Evolutionary conservation across 257 asterid species (phyloP).

Genomic region (Solanum tarapatanum): DNA sequence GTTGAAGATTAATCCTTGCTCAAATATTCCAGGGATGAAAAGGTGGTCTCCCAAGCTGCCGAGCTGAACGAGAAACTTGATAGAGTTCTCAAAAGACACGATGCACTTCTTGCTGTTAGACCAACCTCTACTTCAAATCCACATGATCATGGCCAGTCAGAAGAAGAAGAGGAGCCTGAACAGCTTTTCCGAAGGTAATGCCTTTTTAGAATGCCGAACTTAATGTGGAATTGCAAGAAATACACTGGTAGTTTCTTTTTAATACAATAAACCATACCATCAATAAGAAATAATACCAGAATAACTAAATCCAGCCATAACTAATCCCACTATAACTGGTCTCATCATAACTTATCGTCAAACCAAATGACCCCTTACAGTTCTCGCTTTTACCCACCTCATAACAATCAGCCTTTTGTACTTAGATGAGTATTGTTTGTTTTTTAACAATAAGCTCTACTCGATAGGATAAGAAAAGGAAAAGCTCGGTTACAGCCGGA

Average conservation of each 20-base stretch:
- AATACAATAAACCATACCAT: no score
- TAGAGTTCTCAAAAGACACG: conserved; percentile 62
- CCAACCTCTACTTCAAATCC: conserved; percentile 41
- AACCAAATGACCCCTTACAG: not conserved
- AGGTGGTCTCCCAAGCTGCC: conserved; percentile 46
- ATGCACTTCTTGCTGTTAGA: conserved; percentile 48
- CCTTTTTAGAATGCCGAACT: not conserved
- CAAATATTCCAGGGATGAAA: conserved; percentile 34
- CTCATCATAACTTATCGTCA: not conserved
- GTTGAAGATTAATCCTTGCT: not conserved
- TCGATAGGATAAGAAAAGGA: conserved; percentile 77
- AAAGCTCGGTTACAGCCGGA: conserved; percentile 72
- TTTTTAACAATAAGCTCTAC: not conserved
- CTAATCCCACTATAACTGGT: not conserved
- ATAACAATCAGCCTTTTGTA: not conserved
- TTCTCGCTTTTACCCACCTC: not conserved
- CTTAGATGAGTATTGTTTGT: not conserved
- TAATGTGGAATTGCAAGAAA: not conserved
- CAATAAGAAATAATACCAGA: not conserved
- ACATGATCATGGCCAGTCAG: conserved; percentile 29
- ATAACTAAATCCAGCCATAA: no score
- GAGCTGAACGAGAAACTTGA: conserved; percentile 94
- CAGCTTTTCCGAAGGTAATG: conserved; percentile 68
- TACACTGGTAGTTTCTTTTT: not conserved
- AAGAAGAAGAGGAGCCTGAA: conserved; percentile 79